Base-by-base conservation (phyloP, 331 rosid genomes). In the Cydonia oblonga region DNA sequence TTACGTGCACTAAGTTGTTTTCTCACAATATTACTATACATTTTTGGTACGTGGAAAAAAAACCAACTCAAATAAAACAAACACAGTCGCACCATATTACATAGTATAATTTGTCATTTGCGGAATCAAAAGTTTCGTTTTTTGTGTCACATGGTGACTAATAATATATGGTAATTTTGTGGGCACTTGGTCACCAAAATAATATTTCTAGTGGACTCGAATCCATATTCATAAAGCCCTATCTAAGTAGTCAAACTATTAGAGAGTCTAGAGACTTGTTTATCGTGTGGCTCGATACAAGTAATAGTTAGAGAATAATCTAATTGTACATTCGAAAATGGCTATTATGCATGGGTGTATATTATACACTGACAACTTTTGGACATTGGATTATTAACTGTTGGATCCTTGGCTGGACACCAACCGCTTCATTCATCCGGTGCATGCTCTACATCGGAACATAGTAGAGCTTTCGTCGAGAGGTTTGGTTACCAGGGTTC, bases 11-110 rank as follows among this genome's bases (percentile, higher is more conserved):
- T 26, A 13, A 63, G 72, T 54, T 65, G 63, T 66, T 74, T 65
- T 56, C 61, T 49, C 28, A 6, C 54, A 18, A 49, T 15, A 18
- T 16, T 49, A 49, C 20, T 16, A 38, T 49, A 49, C 54, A 49
- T 49, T 49, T 38, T 49, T 38, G 8, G 54, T 49, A 1, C 20
- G 54, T 49, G 0, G 20, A 65, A 62, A 62, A 25, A 68, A 73
- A 38, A 38, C 42, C 62, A 71, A 58, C 75, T 57, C 3, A 65
- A 67, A 69, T 32, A 72, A 70, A 64, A 72, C 83, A 75, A 79
- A 79, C 69, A 82, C 71, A 78, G 82, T 18, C 54, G 1, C n/a
- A 16, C 9, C 54, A 16, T 49, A 49, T 49, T 49, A 16, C 54
- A 16, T 2, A 49, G 7, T 4, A 16, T 49, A 49, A 1, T 1